These are phyloP conservation scores for Psophocarpus tetragonolobus DNA, from an alignment of 306 rosid species.

Conservation along the genomic window DNA sequence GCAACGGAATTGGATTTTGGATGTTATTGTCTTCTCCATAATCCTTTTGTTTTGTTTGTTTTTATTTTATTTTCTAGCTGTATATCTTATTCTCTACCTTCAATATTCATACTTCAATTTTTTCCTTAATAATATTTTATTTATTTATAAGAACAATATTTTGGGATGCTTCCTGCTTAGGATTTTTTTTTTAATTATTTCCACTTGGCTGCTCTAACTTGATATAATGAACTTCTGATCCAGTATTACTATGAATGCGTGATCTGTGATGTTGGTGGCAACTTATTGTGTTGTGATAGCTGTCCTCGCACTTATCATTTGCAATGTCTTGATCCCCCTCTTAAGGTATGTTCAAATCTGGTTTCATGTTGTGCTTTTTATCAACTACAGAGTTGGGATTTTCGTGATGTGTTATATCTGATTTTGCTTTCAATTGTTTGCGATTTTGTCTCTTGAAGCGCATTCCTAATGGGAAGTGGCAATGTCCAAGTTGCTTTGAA, in stretches of 20 bases:
- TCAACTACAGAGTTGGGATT: constrained; percentile 11
- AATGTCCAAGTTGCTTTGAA: constrained; percentile 84
- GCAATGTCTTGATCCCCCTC: constrained; percentile 96
- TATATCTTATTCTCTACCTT: background rate
- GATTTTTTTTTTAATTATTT: background rate
- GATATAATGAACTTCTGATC: constrained; percentile 29
- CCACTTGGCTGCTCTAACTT: constrained; percentile 35
- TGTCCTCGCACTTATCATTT: constrained; percentile 97
- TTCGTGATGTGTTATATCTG: constrained; percentile 6
- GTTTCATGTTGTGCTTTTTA: constrained; percentile 22
- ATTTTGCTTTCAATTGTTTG: constrained; percentile 17
- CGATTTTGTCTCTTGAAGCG: constrained; percentile 65
- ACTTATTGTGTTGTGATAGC: constrained; percentile 96
- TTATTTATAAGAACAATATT: background rate
- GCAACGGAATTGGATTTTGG: constrained; percentile 15
- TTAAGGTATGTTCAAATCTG: constrained; percentile 70
- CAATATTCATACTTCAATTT: background rate
- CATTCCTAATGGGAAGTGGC: constrained; percentile 95
- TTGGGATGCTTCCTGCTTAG: constrained; percentile 10
- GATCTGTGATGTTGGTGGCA: constrained; percentile 96
- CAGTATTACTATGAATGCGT: constrained; percentile 95
- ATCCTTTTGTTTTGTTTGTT: constrained; percentile 15
- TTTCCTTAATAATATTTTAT: background rate
- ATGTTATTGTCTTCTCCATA: constrained; percentile 9
- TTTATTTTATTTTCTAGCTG: constrained; percentile 17